Percentiles rank a stretch among this genome's conserved stretches.
phyloP scores from a whole-genome alignment of 257 asterid genomes.

The Solanum ossicruentum region DNA sequence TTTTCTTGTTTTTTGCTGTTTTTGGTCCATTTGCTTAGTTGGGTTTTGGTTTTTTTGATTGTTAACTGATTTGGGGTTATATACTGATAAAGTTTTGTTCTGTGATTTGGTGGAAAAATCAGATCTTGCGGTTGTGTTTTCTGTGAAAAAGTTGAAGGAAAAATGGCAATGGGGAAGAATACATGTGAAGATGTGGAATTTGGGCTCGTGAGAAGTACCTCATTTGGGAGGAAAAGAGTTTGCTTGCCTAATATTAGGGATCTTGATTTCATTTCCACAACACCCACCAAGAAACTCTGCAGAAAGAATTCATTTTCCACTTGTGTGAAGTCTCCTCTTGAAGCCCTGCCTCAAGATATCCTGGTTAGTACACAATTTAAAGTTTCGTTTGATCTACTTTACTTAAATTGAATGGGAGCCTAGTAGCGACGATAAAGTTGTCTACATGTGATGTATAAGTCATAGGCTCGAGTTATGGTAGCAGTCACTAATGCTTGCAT shows the following conservation, averaged over 20 bases:
- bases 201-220: slow-evolving; percentile 41
- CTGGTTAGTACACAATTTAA: slow-evolving; percentile 2
- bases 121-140: slow-evolving; percentile 10
- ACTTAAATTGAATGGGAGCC: not conserved
- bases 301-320: slow-evolving; percentile 11
- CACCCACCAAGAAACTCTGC: slow-evolving; percentile 28
- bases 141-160: not conserved
- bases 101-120: not conserved
- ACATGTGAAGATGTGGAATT: slow-evolving; percentile 9
- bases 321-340: slow-evolving; percentile 20
- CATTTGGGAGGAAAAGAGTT: slow-evolving; percentile 63
- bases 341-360: slow-evolving; percentile 14
- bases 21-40: not conserved
- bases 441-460: not conserved
- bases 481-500: not conserved
- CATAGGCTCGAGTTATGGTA: not conserved
- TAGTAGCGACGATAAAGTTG: not conserved
- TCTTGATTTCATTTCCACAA: not conserved
- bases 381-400: not conserved
- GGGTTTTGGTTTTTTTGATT: not conserved
- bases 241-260: slow-evolving; percentile 5
- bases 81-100: not conserved
- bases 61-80: not conserved
- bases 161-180: slow-evolving; percentile 17
- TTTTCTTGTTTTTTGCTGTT: not conserved